Percentiles rank a stretch among this genome's conserved stretches.
Evolutionary conservation across 2,329 filamentous ascomycete genomes (phyloP).

Genomic region (Clonostachys byssicola): DNA sequence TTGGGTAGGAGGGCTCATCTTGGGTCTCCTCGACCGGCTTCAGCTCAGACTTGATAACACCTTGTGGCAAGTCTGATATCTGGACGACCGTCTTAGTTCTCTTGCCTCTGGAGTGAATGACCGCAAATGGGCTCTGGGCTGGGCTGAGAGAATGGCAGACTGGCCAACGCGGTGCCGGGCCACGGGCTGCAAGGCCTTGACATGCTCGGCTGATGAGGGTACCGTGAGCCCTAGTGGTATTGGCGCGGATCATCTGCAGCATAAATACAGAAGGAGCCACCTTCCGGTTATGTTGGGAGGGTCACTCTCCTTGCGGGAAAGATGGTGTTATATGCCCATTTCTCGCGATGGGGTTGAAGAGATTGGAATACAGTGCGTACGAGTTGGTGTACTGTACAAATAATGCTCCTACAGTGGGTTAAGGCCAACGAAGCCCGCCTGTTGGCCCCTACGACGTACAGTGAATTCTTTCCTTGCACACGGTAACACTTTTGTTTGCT

Average conservation of each 20-base stretch:
- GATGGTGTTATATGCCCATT: too few species aligned
- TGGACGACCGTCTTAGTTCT: conserved; percentile 50
- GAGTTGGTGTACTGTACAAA: too few species aligned
- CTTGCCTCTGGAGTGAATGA: conserved; percentile 35
- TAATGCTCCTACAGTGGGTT: too few species aligned
- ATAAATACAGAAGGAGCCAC: not conserved
- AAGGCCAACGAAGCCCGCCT: too few species aligned
- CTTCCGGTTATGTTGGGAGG: not conserved
- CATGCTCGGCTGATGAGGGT: not conserved
- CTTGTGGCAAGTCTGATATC: conserved; percentile 55
- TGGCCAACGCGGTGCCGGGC: not conserved
- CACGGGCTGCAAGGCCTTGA: not conserved
- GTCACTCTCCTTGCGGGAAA: too few species aligned
- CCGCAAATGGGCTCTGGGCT: not conserved
- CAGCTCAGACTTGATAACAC: conserved; percentile 28
- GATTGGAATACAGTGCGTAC: too few species aligned
- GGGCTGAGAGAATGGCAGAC: too few species aligned
- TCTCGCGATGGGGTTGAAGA: too few species aligned
- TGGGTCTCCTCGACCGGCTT: conserved; percentile 35
- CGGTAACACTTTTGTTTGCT: too few species aligned
- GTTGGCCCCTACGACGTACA: too few species aligned
- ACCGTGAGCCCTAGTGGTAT: not conserved
- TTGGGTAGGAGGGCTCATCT: conserved; percentile 63
- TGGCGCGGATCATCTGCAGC: not conserved
- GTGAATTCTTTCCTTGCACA: too few species aligned